Evolutionary conservation across 345 rosid species (phyloP).

Genomic region (Linum tenue): DNA sequence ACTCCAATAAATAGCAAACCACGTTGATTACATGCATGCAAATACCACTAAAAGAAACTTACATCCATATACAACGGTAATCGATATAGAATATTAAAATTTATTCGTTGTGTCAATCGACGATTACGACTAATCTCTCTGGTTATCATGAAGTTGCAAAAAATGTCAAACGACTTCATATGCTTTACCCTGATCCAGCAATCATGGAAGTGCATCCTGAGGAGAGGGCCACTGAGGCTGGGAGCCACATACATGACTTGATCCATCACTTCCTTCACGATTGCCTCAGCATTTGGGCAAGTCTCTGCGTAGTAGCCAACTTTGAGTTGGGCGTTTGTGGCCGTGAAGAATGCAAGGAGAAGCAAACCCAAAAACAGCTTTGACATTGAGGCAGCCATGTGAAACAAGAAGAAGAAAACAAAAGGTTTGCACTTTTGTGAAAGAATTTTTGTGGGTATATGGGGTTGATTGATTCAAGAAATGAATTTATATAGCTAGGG

Average conservation of each 20-base stretch:
- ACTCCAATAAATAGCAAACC: not conserved
- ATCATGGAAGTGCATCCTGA: not conserved
- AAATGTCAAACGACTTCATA: not conserved
- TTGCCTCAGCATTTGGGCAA: conserved; percentile 1
- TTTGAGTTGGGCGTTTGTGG: not conserved
- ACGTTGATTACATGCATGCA: not conserved
- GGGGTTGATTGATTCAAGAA: too few species aligned
- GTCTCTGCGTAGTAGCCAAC: not conserved
- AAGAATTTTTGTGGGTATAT: not conserved
- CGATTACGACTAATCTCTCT: not conserved
- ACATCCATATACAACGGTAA: too few species aligned
- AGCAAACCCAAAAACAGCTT: not conserved
- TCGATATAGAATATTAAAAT: not conserved
- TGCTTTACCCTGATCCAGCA: not conserved
- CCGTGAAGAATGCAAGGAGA: not conserved
- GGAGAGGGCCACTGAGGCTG: not conserved
- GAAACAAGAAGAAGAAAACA: not conserved
- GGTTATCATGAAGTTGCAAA: too few species aligned
- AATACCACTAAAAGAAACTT: too few species aligned
- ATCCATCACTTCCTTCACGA: conserved; percentile 2
- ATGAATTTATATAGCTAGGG: too few species aligned
- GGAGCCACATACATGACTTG: conserved; percentile 1
- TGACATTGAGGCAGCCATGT: not conserved
- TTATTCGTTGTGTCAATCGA: not conserved
- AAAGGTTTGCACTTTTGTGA: not conserved